Evolutionary conservation across 1,284 basidiomycete species (phyloP), one percentile per base, ranked within the genome.

Genomic region (Coniophora puteana): DNA sequence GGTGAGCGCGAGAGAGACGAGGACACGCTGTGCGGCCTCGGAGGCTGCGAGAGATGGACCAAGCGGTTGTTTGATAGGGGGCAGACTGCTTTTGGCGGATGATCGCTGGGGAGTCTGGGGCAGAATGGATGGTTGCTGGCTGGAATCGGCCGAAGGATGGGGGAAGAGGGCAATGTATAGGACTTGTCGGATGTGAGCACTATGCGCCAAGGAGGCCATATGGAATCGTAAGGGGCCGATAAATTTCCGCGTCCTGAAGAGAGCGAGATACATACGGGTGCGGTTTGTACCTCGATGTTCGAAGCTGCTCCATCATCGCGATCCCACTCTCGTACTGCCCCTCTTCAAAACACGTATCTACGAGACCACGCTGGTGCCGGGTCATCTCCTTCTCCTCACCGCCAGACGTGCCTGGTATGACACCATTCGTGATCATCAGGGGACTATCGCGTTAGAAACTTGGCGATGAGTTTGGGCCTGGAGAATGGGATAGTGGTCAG

Each of bases 281-380:
- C n/a, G 81, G 82, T 38, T 57, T 74, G 57, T 68, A 69, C 17
- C 67, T 61, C n/a, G 70, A 53, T 4, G 74, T 74, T 38, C 79
- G 75, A 5, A 86, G 59, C 42, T 80, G 76, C 45, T 77, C 74
- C 1, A 88, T 67, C 14, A 74, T 58, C 8, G 67, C 61, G 20
- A 85, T 78, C 2, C 78, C 84, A 7, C 74, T 66, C 47, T 82
- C 75, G 48, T 82, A 85, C 47, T 86, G 81, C 14, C 78, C 77
- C 55, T 88, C 84, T 49, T 88, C 84, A 27, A 88, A 76, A 45
- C 77, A 80, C 33, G 69, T 76, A 53, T 87, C 82, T 12, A 85
- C 78, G 10, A 85, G 60, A 26, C 69, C 71, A 21, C 71, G 69
- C 51, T 83, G 78, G 51, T 76, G 61, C 13, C 60, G 59, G 30